phyloP scores from a whole-genome alignment of 768 basidiomycete species.

The Mycena rosella region DNA sequence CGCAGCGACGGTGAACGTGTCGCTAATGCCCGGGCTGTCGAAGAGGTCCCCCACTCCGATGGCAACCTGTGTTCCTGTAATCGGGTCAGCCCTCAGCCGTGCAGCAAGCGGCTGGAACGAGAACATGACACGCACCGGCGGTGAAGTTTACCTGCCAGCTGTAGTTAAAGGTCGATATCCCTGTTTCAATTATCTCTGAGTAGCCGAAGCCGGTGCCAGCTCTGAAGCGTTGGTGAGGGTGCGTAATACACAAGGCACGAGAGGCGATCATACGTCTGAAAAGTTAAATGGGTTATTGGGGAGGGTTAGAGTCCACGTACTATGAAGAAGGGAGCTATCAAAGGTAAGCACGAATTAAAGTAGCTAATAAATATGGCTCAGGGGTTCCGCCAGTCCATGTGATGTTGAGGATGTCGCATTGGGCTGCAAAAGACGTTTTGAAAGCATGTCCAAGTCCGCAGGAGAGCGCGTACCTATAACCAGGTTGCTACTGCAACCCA shows the following conservation, averaged over 20 bases:
- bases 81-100: constrained; percentile 15
- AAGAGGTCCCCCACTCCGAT: constrained; percentile 3
- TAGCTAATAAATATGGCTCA: constrained; percentile 13
- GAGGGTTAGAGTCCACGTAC: constrained; percentile 15
- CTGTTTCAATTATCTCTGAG: constrained; percentile 4
- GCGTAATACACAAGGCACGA: constrained; percentile 8
- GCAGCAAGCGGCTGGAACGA: constrained; percentile 10
- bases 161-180: constrained; percentile 14
- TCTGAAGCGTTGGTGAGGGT: constrained; percentile 12
- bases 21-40: constrained; percentile 1
- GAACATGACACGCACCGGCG: constrained; percentile 16
- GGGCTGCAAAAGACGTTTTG: constrained; percentile 4
- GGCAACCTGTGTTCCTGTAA: constrained; percentile 15
- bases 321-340: constrained; percentile 14
- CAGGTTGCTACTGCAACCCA: constrained; percentile 10
- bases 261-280: constrained; percentile 9
- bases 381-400: constrained; percentile 9
- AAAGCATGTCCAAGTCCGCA: constrained; percentile 7
- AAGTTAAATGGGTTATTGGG: constrained; percentile 7
- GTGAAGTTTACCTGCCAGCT: constrained; percentile 12
- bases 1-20: constrained; percentile 16
- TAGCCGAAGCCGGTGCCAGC: background rate
- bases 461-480: constrained; percentile 14
- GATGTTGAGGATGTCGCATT: constrained; percentile 11
- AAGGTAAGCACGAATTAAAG: constrained; percentile 11